Conservation (phyloP, 169 alveolate species). For the Fabrea salina region DNA sequence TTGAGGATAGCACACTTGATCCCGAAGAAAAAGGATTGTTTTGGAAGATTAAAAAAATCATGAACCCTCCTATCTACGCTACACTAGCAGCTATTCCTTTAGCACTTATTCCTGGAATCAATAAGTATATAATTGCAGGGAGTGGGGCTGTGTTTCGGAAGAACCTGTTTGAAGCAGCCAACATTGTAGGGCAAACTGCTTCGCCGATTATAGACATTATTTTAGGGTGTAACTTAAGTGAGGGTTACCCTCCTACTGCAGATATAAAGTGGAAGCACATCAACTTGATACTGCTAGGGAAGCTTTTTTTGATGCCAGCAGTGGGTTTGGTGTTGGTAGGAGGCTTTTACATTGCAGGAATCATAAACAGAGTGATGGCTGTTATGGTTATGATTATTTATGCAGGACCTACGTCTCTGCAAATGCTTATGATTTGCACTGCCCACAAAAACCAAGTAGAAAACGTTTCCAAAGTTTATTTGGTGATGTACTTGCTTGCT, state of each 20-base stretch:
- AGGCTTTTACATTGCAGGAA: not conserved
- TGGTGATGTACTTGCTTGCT: slow-evolving; percentile 11
- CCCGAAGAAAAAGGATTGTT: not conserved
- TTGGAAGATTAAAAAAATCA: not conserved
- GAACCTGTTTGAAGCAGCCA: not conserved
- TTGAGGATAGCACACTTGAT: no score
- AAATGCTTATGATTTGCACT: not conserved
- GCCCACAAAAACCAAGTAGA: not conserved
- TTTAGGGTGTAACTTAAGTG: slow-evolving; percentile 13
- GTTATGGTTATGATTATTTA: not conserved
- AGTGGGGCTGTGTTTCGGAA: slow-evolving; percentile 4
- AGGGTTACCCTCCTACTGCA: slow-evolving; percentile 32
- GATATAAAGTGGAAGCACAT: not conserved
- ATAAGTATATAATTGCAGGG: slow-evolving; percentile 12
- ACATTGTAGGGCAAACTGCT: not conserved
- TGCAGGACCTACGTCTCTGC: slow-evolving; percentile 26
- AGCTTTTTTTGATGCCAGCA: slow-evolving; percentile 11
- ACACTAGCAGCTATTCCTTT: slow-evolving; percentile 14
- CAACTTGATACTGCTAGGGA: not conserved
- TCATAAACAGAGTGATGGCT: slow-evolving; percentile 1
- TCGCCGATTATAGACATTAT: not conserved
- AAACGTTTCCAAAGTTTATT: not conserved
- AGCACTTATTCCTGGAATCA: slow-evolving; percentile 25
- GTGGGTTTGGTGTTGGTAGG: not conserved
- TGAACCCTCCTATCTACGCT: slow-evolving; percentile 31